Base-by-base conservation (phyloP, 306 rosid genomes). In the Quercus suber region DNA sequence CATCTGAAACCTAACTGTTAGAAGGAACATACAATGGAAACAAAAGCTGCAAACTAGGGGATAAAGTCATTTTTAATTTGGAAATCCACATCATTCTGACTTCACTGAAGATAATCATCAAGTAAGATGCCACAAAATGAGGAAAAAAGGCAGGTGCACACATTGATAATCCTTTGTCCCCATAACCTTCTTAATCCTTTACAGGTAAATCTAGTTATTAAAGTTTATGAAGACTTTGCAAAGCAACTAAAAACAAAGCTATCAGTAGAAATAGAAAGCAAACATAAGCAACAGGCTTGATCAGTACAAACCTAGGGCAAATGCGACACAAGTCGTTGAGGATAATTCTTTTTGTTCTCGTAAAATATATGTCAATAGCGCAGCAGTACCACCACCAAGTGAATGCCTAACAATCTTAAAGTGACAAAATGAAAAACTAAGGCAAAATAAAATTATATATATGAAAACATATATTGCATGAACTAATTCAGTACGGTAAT, bases 301-400 rank as follows among this genome's bases (percentile, higher is more conserved):
- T 72, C 19, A 57, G 55, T 28, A 72, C 90, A 77, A 86, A 75
- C 98, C 98, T 89, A 97, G 99, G 80, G 96, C 98, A 89, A 93
- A 93, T 67, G 97, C 74, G 77, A 95, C 83, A 72, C 99, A 95
- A 27, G 87, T 91, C 73, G 83, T 84, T 43, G 91, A 88, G 31
- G 96, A 89, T 52, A 93, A 85, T 76, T 95, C 98, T 58, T 87
- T 93, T 65, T 84, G 94, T 76, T 95, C 99, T 84, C 97, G 88
- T 49, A 95, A 89, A 80, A 95, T 89, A 84, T 91, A 95, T 23
- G 99, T 89, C 77, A 95, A 82, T 67, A 95, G 84, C 1, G 98
- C 99, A 73, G 99, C 99, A 45, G 99, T 95, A 82, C 99, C 99
- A 73, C 98, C 98, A 37, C 98, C 99, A 49, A 95, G 97, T 15